Base-by-base conservation (phyloP, 2,329 filamentous ascomycete genomes). In the Sclerotinia subarctica region DNA sequence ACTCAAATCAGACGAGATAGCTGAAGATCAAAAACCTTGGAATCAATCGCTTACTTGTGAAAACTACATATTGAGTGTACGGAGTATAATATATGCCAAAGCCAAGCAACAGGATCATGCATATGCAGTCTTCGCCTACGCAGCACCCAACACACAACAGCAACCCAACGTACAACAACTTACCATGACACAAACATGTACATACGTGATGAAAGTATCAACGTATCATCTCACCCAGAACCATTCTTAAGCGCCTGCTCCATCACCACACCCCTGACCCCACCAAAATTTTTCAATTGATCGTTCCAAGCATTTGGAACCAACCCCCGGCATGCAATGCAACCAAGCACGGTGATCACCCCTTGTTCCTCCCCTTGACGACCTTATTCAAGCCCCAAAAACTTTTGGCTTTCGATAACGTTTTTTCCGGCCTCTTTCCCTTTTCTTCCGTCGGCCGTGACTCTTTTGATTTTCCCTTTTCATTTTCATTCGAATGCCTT, bases 251-350 rank as follows among this genome's bases (percentile, higher is more conserved):
- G 58, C 58, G 58, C 44, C 58, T 38, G 10, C 29, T 51, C 29
- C 46, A 62, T 62, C 26, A 32, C 13, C 21, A 24, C 13, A 35
- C 44, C 58, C 19, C 44, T 35, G 21, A 32, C 32, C 42, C 53
- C 38, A 47, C 29, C 42, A 38, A 38, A 47, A 26, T 11, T 5
- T 26, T 42, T 26, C 13, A 17, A 57, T 24, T 29, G n/a, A 66
- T 60, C 64, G 32, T 52, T 62, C 65, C 65, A 53, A 62, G 57
- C 56, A 62, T 24, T 67, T 57, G 65, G 65, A 53, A 67, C 65
- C 46, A 38, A 53, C 24, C 57, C 57, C 56, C 35, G 54, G 60
- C 29, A 51, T 66, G 56, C 54, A 62, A 62, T 62, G 35, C 21
- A 62, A 62, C 57, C 10, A 57, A 24, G 7, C 38, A 51, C 19